These are phyloP conservation scores for Cryptococcus sp. DNA, from an alignment of 1,284 basidiomycete genomes.

Conservation along the genomic window DNA sequence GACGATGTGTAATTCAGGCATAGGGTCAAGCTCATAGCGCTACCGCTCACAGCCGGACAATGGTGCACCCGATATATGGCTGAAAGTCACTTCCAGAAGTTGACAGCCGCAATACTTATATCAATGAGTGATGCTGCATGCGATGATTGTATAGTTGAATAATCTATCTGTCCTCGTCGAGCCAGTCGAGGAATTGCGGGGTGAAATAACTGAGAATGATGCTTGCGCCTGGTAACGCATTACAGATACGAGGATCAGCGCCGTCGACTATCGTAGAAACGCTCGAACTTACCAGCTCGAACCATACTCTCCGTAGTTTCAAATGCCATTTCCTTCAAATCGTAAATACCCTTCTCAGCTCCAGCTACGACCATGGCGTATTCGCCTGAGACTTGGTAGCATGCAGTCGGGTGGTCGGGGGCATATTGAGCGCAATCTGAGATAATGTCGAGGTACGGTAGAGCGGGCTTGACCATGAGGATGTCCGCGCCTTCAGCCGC, in stretches of 20 bases:
- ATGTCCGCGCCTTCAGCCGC: slow-evolving; percentile 94
- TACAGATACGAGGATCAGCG: no score
- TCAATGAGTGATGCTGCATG: no score
- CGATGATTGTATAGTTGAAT: background rate
- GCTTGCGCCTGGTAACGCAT: slow-evolving; percentile 66
- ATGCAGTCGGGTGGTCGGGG: slow-evolving; percentile 84
- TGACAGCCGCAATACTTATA: no score
- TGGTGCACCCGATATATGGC: no score
- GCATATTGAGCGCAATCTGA: slow-evolving; percentile 81
- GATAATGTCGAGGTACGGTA: slow-evolving; percentile 96
- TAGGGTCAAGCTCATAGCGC: no score
- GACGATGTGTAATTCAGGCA: no score
- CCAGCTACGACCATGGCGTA: slow-evolving; percentile 96
- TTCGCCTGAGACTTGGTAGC: slow-evolving; percentile 96
- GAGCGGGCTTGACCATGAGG: slow-evolving; percentile 96
- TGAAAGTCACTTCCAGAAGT: no score
- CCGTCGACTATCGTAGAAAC: no score
- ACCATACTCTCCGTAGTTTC: slow-evolving; percentile 89
- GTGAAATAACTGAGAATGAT: slow-evolving; percentile 94
- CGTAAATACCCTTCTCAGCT: slow-evolving; percentile 88
- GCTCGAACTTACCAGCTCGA: slow-evolving; percentile 70
- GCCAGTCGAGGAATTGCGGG: slow-evolving; percentile 90
- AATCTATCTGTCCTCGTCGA: slow-evolving; percentile 56
- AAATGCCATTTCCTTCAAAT: slow-evolving; percentile 87
- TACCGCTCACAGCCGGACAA: no score